Base-by-base conservation (phyloP, 495 filamentous ascomycete species). In the Terfezia claveryi region DNA sequence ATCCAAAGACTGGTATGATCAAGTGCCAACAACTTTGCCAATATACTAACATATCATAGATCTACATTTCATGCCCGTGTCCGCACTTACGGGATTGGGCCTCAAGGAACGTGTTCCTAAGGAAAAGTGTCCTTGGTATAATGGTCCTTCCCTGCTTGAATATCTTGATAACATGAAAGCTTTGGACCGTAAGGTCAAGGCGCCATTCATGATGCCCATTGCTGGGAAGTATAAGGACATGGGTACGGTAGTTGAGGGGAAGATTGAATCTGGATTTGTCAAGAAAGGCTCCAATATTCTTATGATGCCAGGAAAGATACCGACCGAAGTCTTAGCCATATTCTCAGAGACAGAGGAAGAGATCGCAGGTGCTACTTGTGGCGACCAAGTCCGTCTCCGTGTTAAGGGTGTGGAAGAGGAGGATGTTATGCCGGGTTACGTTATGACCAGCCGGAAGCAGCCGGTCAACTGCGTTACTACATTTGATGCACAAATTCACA, bases 171-270 rank as follows among this genome's bases (percentile, higher is more conserved):
- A 75, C 65, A 94, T 98, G 83, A 77, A 85, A 65, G 76, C 87
- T 36, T 76, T 94, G 10, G 91, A 96, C 67, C 85, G 91, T 58
- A 99, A 95, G 70, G 72, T 94, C 68, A 94, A 94, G 61, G 91
- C 91, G 10, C 91, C 91, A 11, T 96, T 99, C 75, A 95, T 96
- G 92, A 94, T 96, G 91, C 85, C 92, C 8, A 76, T 99, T 62
- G 82, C 81, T 52, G 83, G 82, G 65, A 99, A 96, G 68, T 96
- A 96, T 72, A 79, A 81, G 61, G 89, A 96, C 68, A 85, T 99
- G 82, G 91, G 91, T 64, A 96, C 91, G 59, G 87, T 96, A 74
- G 77, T 92, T 17, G 92, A 99, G 70, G 91, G 91, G 54, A 94
- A 94, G 71, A 83, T 99, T 61, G 92, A 99, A 69, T 80, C 87